Conservation (phyloP, 805 yeast genomes). For the Vanderwaltozyma verrucispora region DNA sequence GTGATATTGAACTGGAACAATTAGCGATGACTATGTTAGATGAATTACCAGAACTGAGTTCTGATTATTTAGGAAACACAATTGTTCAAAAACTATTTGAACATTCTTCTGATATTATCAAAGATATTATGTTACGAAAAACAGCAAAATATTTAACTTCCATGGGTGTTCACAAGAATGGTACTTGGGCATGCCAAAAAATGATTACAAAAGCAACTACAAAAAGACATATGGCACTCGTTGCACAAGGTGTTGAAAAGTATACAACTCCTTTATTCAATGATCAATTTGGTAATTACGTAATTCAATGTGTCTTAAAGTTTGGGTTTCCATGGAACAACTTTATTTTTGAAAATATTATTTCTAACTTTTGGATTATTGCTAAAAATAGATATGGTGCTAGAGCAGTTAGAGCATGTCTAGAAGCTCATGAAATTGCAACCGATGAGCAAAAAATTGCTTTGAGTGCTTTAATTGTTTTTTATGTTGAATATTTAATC, state of each 20-base stretch:
- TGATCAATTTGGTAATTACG: constrained; percentile 96
- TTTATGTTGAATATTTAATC: constrained; percentile 69
- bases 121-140: constrained; percentile 69
- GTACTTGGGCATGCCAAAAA: constrained; percentile 99
- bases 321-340: constrained; percentile 85
- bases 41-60: constrained; percentile 82
- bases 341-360: constrained; percentile 75
- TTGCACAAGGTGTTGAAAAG: constrained; percentile 63
- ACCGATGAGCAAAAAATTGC: constrained; percentile 58
- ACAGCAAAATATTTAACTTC: constrained; percentile 76
- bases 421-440: constrained; percentile 62
- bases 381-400: constrained; percentile 91
- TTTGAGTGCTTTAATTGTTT: constrained; percentile 66
- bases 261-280: constrained; percentile 77
- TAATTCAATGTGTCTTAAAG: constrained; percentile 84
- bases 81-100: constrained; percentile 87
- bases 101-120: constrained; percentile 56
- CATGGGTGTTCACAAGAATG: constrained; percentile 92
- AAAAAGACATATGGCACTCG: constrained; percentile 50
- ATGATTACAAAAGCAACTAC: constrained; percentile 68
- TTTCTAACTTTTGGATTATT: constrained; percentile 68
- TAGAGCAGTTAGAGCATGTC: constrained; percentile 84
- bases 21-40: constrained; percentile 73
- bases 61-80: constrained; percentile 92
- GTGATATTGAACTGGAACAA: constrained; percentile 64